Percentiles rank a stretch among this genome's conserved stretches.
These are phyloP conservation scores for Monosporascus sp. DNA, from an alignment of 2,329 filamentous ascomycete genomes.

Conservation along the genomic window DNA sequence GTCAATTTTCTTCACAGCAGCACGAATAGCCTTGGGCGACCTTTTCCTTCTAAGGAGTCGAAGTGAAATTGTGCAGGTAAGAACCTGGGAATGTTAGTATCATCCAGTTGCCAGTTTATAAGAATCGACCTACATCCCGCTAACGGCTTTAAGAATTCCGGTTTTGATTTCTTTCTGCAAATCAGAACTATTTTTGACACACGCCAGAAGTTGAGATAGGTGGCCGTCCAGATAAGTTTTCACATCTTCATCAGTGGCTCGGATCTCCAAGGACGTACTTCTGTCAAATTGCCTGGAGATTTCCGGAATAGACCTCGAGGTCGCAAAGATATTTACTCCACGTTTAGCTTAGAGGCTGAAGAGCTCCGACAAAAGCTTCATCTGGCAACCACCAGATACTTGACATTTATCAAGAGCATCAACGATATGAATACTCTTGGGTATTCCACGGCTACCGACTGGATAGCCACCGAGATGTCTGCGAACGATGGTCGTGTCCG, in stretches of 20 bases:
- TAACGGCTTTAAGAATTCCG: slow-evolving; percentile 12
- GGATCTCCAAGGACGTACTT: slow-evolving; percentile 20
- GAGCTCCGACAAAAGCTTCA: slow-evolving; percentile 8
- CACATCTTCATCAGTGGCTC: slow-evolving; percentile 26
- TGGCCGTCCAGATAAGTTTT: slow-evolving; percentile 19
- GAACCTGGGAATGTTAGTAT: slow-evolving; percentile 24
- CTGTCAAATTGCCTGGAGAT: slow-evolving; percentile 7
- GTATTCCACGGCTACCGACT: slow-evolving; percentile 9
- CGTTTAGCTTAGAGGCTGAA: slow-evolving; percentile 2
- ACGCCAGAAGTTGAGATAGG: slow-evolving; percentile 10
- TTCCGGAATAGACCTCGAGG: slow-evolving; percentile 11
- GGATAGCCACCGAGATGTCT: slow-evolving; percentile 15
- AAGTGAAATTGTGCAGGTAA: slow-evolving; percentile 32
- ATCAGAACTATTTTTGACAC: slow-evolving; percentile 5
- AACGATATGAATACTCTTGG: slow-evolving; percentile 13
- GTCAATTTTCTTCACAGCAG: slow-evolving; percentile 15
- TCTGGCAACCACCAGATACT: slow-evolving; percentile 3
- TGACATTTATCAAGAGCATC: slow-evolving; percentile 16
- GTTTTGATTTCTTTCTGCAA: slow-evolving; percentile 15
- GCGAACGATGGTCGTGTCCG: slow-evolving; percentile 17
- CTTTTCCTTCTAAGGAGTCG: slow-evolving; percentile 20
- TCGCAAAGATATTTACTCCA: slow-evolving; percentile 10
- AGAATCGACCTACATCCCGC: slow-evolving; percentile 26
- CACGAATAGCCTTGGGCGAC: slow-evolving; percentile 30
- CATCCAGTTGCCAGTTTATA: not conserved